Base-by-base conservation (phyloP, 805 yeast species). In the Candida manassasensis region DNA sequence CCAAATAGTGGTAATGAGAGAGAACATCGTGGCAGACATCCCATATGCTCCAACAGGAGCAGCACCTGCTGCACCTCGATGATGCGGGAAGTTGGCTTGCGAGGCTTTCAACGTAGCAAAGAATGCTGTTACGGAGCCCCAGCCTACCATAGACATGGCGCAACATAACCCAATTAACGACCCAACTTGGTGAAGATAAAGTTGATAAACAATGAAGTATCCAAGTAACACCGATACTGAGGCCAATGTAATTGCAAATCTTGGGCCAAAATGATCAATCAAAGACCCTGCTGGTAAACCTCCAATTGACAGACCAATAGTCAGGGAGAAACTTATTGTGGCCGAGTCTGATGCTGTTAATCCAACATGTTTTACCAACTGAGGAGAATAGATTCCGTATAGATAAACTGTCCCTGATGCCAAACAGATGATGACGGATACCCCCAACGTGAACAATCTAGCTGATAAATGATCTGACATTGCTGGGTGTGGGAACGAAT, bases 401-500 rank as follows among this genome's bases (percentile, higher is more conserved):
- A 81, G 60, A 47, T 84, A 84, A 0, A 86, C 84, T 2, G 88
- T 82, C 2, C 93, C 90, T 3, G 86, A 71, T 0, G 82, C 87
- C 31, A 82, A 48, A 0, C 84, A 72, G 6, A 79, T 79, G 12
- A 80, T 49, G 10, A 63, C 45, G 10, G 70, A 60, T 15, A 52
- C 50, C 8, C 46, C 33, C 26, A 66, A 50, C 1, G 69, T 52
- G 17, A 51, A 34, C 24, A 57, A 41, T 19, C 63, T 39, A 21
- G 32, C 34, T 4, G 43, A 32, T 13, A 45, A 29, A 30, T 47
- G 47, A n/a, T 40, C 27, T 26, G 40, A 15, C 33, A 30, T 30
- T 24, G 27, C n/a, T n/a, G n/a, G n/a, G n/a, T n/a, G n/a, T n/a
- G n/a, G n/a, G n/a, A n/a, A n/a, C n/a, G n/a, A n/a, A n/a, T n/a